Conservation (phyloP, 192 early-diverging fungal species). For the Podila epicladia region DNA sequence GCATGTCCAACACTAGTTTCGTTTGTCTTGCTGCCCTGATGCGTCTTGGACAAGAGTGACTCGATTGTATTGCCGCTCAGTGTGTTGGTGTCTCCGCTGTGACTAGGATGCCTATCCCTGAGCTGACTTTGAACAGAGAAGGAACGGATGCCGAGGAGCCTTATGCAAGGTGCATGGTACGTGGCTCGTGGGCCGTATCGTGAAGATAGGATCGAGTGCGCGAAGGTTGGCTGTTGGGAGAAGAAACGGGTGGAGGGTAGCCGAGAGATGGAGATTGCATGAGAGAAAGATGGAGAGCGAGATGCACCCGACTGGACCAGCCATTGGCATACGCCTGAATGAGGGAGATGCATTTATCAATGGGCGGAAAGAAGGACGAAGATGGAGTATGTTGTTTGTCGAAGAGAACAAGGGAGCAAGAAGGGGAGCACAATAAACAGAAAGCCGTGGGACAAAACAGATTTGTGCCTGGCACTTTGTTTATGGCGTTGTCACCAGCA, state of each 20-base stretch:
- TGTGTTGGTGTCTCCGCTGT: not conserved
- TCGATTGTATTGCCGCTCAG: slow-evolving; percentile 2
- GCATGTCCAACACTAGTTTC: not conserved
- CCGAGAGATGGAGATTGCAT: too few relatives aligned
- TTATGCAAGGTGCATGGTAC: not conserved
- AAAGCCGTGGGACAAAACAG: not conserved
- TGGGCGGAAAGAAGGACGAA: not conserved
- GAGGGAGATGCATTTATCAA: not conserved
- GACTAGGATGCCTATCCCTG: not conserved
- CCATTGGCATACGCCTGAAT: not conserved
- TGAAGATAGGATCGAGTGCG: not conserved
- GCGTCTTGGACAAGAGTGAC: slow-evolving; percentile 11
- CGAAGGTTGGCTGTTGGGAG: too few relatives aligned
- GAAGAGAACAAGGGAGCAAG: not conserved
- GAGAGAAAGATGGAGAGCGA: not conserved
- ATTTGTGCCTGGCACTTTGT: not conserved
- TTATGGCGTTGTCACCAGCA: too few relatives aligned
- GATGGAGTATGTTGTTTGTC: not conserved
- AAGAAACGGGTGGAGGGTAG: too few relatives aligned
- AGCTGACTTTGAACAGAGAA: slow-evolving; percentile 9
- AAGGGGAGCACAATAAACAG: not conserved
- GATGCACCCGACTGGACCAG: slow-evolving; percentile 2
- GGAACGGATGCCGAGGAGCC: not conserved
- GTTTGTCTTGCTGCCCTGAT: not conserved
- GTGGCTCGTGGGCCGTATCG: not conserved